Percentiles rank a stretch among this genome's conserved stretches.
phyloP scores from a whole-genome alignment of 768 basidiomycete genomes.

The Tulasnella sp. region DNA sequence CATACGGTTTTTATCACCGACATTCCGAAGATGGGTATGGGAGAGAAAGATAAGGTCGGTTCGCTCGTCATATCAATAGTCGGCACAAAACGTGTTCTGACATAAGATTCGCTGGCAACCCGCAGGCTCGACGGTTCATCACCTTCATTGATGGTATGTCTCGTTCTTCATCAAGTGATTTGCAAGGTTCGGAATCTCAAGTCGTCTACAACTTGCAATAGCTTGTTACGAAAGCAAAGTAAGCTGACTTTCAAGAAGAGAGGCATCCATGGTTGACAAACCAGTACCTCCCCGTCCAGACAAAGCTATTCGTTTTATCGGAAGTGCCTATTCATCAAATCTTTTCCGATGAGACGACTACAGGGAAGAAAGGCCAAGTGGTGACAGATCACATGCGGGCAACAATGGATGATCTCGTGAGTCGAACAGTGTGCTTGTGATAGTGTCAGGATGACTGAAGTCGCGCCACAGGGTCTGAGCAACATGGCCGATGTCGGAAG shows the following conservation, averaged over 20 bases:
- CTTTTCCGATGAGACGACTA: slow-evolving; percentile 59
- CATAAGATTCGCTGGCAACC: too few relatives aligned
- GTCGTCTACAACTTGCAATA: slow-evolving; percentile 22
- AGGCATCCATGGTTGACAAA: slow-evolving; percentile 12
- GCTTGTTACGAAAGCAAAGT: slow-evolving; percentile 91
- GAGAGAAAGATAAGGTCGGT: slow-evolving; percentile 71
- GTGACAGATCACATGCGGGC: slow-evolving; percentile 80
- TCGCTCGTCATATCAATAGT: too few relatives aligned
- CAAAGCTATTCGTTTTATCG: slow-evolving; percentile 83
- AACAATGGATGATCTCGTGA: slow-evolving; percentile 91
- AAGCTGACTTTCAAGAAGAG: slow-evolving; percentile 15
- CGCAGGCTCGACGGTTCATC: slow-evolving; percentile 88
- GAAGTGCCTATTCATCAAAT: slow-evolving; percentile 85
- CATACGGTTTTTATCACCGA: slow-evolving; percentile 78
- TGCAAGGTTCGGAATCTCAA: too few relatives aligned
- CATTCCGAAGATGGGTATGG: slow-evolving; percentile 79
- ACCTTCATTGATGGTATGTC: slow-evolving; percentile 83
- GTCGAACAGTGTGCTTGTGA: slow-evolving; percentile 18
- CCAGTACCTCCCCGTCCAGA: slow-evolving; percentile 34
- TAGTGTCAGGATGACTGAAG: neutral
- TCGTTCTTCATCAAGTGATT: neutral
- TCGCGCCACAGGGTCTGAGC: slow-evolving; percentile 53
- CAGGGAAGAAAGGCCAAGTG: slow-evolving; percentile 26
- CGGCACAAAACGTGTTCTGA: too few relatives aligned
- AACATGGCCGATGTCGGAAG: slow-evolving; percentile 55